These are phyloP conservation scores for Neofusicoccum sp. DNA, from an alignment of 2,329 filamentous ascomycete genomes.

Conservation along the genomic window DNA sequence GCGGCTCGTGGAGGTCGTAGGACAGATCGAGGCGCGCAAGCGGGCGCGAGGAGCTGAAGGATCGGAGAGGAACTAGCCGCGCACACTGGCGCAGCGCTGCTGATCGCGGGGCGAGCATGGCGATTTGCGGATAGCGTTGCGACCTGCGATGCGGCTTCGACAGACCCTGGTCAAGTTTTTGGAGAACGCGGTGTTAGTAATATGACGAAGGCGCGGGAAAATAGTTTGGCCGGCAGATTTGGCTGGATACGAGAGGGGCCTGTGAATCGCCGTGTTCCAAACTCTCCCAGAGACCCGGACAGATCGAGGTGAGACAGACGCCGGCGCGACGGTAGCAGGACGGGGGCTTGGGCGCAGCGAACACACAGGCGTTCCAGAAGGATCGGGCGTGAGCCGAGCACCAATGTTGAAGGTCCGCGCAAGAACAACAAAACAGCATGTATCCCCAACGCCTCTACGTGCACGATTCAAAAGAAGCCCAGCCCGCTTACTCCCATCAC, in stretches of 20 bases:
- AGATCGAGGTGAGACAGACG: not conserved
- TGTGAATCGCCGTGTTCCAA: not conserved
- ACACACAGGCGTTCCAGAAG: not conserved
- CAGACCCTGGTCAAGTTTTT: not conserved
- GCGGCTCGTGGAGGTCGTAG: conserved; percentile 67
- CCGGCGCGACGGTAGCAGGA: not conserved
- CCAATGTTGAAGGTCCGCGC: not conserved
- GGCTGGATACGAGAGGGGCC: not conserved
- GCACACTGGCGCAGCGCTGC: conserved; percentile 7
- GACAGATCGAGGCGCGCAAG: conserved; percentile 44
- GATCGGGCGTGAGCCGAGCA: not conserved
- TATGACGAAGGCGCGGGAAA: conserved; percentile 1
- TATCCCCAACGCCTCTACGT: not conserved
- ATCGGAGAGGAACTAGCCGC: not conserved
- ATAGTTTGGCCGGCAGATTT: conserved; percentile 4
- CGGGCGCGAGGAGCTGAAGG: conserved; percentile 16
- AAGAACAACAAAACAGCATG: not conserved
- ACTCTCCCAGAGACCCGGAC: not conserved
- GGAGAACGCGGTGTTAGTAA: conserved; percentile 3
- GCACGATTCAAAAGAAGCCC: not conserved
- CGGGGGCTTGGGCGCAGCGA: not conserved
- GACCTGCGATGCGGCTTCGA: not conserved
- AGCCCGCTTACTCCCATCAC: conserved; percentile 1
- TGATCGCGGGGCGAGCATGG: conserved; percentile 5
- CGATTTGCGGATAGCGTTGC: not conserved